Evolutionary conservation across 805 yeast genomes (phyloP).

Genomic region (Monosporozyma servazzii): DNA sequence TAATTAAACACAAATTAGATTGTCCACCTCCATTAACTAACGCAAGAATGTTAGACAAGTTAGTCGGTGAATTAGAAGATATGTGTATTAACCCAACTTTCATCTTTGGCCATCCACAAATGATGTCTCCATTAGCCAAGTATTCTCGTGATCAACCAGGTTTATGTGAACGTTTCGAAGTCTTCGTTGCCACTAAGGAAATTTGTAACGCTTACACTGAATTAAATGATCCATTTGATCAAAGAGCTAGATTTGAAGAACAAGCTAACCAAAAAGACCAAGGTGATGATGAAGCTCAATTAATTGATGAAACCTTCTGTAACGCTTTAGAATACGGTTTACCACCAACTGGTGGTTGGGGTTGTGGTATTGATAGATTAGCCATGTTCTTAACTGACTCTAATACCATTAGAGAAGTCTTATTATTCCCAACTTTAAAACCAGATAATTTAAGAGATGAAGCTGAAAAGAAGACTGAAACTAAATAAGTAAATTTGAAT

Average conservation of each 20-base stretch:
- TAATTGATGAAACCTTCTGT: slow-evolving; percentile 93
- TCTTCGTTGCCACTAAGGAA: slow-evolving; percentile 96
- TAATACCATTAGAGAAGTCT: slow-evolving; percentile 93
- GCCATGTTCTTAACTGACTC: slow-evolving; percentile 97
- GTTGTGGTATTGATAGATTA: slow-evolving; percentile 96
- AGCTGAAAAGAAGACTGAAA: slow-evolving; percentile 17
- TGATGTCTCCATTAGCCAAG: slow-evolving; percentile 99
- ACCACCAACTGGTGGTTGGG: slow-evolving; percentile 99
- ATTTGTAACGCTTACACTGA: slow-evolving; percentile 97
- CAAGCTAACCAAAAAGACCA: slow-evolving; percentile 97
- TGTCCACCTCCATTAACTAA: slow-evolving; percentile 89
- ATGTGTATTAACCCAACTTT: slow-evolving; percentile 93
- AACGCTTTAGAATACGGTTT: slow-evolving; percentile 96
- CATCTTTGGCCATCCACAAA: slow-evolving; percentile 97
- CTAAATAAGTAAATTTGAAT: background rate
- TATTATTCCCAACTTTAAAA: slow-evolving; percentile 96
- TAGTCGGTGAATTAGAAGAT: slow-evolving; percentile 95
- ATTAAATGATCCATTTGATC: slow-evolving; percentile 98
- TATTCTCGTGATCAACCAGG: slow-evolving; percentile 89
- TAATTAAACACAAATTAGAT: slow-evolving; percentile 72
- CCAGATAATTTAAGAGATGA: slow-evolving; percentile 54
- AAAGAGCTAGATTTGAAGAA: slow-evolving; percentile 94
- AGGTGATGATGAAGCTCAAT: slow-evolving; percentile 98
- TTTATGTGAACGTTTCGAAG: slow-evolving; percentile 96
- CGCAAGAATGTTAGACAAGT: slow-evolving; percentile 97